Percentiles rank a stretch among this genome's conserved stretches.
Conservation (phyloP, 257 asterid species). For the Paulownia fortunei region DNA sequence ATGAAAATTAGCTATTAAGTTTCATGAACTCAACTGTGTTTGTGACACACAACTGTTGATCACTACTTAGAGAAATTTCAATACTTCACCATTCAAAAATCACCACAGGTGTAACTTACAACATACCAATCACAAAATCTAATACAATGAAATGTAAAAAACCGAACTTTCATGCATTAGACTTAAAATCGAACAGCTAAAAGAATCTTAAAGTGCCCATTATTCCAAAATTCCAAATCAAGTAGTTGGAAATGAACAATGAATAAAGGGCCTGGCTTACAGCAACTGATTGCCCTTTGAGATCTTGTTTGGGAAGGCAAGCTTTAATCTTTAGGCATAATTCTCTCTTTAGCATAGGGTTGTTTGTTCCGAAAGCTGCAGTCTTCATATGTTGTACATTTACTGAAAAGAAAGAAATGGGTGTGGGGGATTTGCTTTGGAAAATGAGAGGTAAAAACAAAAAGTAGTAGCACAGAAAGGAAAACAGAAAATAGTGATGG, state of each 20-base stretch:
- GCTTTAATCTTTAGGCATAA: constrained; percentile 35
- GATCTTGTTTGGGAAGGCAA: constrained; percentile 40
- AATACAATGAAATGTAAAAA: not conserved
- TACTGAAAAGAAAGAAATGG: not conserved
- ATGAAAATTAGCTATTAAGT: not conserved
- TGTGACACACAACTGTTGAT: not conserved
- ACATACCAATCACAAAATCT: not conserved
- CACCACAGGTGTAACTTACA: not conserved
- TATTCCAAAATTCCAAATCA: not conserved
- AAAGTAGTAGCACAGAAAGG: not conserved
- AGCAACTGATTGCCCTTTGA: constrained; percentile 44
- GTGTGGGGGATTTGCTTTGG: not conserved
- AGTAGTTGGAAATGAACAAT: not conserved
- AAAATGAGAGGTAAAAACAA: no score
- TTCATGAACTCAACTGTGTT: not conserved
- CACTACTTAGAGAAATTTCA: not conserved
- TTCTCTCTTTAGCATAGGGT: not conserved
- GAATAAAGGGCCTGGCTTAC: constrained; percentile 28
- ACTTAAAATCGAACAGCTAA: constrained; percentile 1
- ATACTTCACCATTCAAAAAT: not conserved
- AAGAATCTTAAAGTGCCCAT: not conserved
- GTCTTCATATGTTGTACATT: not conserved
- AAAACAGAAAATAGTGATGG: not conserved
- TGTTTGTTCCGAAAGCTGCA: not conserved
- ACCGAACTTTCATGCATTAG: not conserved